Base-by-base conservation (phyloP, 202 grass and related monocot species). In the Panicum virgatum region DNA sequence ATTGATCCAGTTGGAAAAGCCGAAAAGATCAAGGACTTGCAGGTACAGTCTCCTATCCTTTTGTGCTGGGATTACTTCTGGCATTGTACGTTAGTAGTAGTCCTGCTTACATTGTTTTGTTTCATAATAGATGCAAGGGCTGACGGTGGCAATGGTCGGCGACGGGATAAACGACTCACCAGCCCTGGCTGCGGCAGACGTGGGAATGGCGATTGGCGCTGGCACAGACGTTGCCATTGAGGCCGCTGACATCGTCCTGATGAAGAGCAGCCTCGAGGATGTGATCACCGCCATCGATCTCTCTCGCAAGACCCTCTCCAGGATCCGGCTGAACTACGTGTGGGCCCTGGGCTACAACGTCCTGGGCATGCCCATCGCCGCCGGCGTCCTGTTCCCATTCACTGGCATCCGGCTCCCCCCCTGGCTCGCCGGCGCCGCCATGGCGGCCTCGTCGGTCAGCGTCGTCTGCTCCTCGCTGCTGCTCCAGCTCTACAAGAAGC, bases 281-380 rank as follows among this genome's bases (percentile, higher is more conserved):
- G 96, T 99, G 70, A 77, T 99, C 42, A 99, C 89, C 0, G 96
- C 96, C 75, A 96, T 99, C 8, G 93, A 96, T 81, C 96, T 99
- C 79, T 96, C 93, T 0, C 83, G 91, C 78, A 99, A 89, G 84
- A 96, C 96, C 51, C 82, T 99, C 0, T 75, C 89, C 1, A 84
- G 89, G 61, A 99, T 99, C 80, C 76, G 80, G 40, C 75, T 99
- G 13, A 99, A 99, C 80, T 99, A 99, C 39, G 73, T 99, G 13
- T 99, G 96, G 93, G 96, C 96, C 29, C 78, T 99, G 59, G 91
- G 96, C 5, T 99, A 99, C 84, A 99, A 99, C 53, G 29, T 99
- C 9, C 86, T 99, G n/a, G 91, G 89, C 45, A 85, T 99, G 87
- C 93, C 91, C 0, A 73, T 96, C 2, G 92, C 92, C 0, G 96